These are phyloP conservation scores for Hypoxylon fuscum DNA, from an alignment of 495 filamentous ascomycete genomes.

Conservation along the genomic window DNA sequence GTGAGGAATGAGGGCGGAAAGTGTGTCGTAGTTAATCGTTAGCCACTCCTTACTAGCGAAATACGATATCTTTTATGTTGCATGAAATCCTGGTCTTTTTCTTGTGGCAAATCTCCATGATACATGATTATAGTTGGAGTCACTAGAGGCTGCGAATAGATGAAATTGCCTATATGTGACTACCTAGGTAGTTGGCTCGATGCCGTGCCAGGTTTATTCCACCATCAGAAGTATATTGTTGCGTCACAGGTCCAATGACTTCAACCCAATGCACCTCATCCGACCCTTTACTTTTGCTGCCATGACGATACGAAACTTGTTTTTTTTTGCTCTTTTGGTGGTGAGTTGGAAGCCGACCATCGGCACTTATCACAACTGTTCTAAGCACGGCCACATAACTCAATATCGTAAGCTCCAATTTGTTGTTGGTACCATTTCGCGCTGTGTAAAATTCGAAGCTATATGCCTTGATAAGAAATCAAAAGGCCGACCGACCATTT, in stretches of 20 bases:
- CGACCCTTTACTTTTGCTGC: too few species aligned
- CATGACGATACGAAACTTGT: too few species aligned
- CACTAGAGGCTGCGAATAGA: neutral
- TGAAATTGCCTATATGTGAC: neutral
- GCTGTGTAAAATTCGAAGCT: too few species aligned
- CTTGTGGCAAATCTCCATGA: neutral
- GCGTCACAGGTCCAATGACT: conserved; percentile 12
- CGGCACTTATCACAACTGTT: too few species aligned
- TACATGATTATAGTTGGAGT: neutral
- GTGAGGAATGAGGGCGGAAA: conserved; percentile 3
- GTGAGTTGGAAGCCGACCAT: too few species aligned
- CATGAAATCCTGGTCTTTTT: neutral
- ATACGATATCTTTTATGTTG: conserved; percentile 6
- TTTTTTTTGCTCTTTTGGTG: too few species aligned
- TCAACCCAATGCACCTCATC: conserved; percentile 16
- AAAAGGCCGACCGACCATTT: too few species aligned
- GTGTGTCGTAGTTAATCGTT: conserved; percentile 24
- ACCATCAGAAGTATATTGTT: conserved; percentile 3
- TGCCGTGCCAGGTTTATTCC: neutral
- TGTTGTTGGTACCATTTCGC: too few species aligned
- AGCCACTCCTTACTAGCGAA: conserved; percentile 21
- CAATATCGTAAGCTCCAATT: too few species aligned
- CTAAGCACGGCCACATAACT: too few species aligned
- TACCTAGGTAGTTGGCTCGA: neutral
- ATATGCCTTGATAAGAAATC: too few species aligned